Conservation (phyloP, 768 basidiomycete genomes). For the Gloeostereum incarnatum region DNA sequence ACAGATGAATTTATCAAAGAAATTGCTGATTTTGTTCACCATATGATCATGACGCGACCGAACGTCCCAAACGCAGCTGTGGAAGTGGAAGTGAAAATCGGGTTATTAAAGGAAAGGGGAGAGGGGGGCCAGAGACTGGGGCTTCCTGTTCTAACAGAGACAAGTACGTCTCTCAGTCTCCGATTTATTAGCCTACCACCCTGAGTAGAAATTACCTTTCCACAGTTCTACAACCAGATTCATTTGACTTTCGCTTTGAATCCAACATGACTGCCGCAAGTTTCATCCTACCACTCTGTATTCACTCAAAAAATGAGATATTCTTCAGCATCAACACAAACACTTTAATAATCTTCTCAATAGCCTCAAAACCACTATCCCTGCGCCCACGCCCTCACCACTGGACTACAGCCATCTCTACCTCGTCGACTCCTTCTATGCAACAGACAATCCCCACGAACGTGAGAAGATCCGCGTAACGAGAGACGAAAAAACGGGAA, state of each 20-base stretch:
- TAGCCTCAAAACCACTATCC: constrained; percentile 53
- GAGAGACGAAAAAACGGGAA: constrained; percentile 62
- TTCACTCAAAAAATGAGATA: neutral
- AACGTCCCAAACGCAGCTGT: constrained; percentile 47
- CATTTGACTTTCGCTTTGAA: constrained; percentile 66
- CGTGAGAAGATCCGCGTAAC: constrained; percentile 75
- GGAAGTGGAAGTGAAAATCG: constrained; percentile 91
- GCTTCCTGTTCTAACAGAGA: constrained; percentile 74
- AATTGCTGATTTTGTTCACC: constrained; percentile 82
- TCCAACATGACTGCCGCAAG: constrained; percentile 75
- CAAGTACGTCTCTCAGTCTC: constrained; percentile 57
- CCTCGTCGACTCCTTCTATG: constrained; percentile 76
- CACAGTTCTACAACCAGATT: constrained; percentile 61
- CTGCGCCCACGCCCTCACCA: constrained; percentile 41
- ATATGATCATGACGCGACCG: constrained; percentile 51
- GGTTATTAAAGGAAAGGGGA: constrained; percentile 59
- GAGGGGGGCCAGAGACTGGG: constrained; percentile 45
- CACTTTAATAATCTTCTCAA: constrained; percentile 87
- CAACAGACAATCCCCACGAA: constrained; percentile 23
- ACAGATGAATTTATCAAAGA: constrained; percentile 90
- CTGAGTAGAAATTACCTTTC: too few species aligned
- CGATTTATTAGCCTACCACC: neutral
- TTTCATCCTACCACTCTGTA: too few species aligned
- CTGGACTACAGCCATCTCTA: constrained; percentile 71
- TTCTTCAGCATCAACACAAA: constrained; percentile 68